phyloP scores from a whole-genome alignment of 176 grass and related monocot species.

The Tillandsia leiboldiana region DNA sequence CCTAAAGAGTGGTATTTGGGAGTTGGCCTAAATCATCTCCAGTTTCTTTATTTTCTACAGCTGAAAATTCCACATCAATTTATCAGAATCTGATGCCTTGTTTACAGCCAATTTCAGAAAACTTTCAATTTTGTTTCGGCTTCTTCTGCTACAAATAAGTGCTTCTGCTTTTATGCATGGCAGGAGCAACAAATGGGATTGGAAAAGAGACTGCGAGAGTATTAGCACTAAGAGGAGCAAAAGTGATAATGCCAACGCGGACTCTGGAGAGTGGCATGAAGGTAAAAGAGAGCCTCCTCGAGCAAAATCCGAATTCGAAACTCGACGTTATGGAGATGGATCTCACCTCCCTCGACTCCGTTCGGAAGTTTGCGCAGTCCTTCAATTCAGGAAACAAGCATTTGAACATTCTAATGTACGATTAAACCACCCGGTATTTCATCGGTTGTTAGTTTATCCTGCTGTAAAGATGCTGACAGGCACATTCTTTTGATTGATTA shows the following conservation, averaged over 20 bases:
- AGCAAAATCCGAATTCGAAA: conserved; percentile 36
- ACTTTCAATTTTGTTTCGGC: too few species aligned
- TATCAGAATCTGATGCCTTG: too few species aligned
- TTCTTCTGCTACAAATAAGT: background rate
- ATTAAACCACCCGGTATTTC: background rate
- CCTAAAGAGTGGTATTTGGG: too few species aligned
- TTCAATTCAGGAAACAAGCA: conserved; percentile 45
- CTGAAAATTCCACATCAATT: too few species aligned
- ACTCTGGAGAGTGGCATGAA: conserved; percentile 49
- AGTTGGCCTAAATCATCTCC: too few species aligned
- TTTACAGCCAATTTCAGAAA: too few species aligned
- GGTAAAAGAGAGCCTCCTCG: conserved; percentile 57
- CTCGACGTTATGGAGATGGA: conserved; percentile 88
- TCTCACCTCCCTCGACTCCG: conserved; percentile 54
- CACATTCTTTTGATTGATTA: conserved; percentile 5
- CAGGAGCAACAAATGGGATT: conserved; percentile 78
- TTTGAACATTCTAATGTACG: conserved; percentile 80
- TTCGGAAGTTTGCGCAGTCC: conserved; percentile 35
- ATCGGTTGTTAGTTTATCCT: background rate
- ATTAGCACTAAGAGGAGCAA: conserved; percentile 56
- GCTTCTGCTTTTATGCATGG: background rate
- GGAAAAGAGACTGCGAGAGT: conserved; percentile 83
- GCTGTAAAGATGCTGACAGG: background rate
- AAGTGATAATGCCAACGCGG: conserved; percentile 69
- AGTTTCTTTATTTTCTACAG: too few species aligned